Evolutionary conservation across 2,329 filamentous ascomycete species (phyloP).

Genomic region (Xylaria sp.): DNA sequence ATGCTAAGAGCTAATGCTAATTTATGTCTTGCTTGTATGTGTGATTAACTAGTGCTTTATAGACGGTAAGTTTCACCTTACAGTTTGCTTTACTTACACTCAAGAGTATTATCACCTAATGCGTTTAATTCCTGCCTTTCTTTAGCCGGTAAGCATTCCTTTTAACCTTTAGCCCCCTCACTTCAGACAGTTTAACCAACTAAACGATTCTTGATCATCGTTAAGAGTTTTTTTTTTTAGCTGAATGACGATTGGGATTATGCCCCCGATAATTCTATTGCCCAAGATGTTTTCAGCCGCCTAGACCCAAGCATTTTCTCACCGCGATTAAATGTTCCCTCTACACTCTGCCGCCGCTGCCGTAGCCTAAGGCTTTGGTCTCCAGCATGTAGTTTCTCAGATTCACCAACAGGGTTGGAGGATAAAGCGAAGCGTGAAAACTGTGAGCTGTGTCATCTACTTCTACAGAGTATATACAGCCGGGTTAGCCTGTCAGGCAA

Average conservation of each 20-base stretch:
- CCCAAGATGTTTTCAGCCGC: neutral
- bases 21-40: neutral
- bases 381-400: conserved; percentile 11
- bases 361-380: conserved; percentile 9
- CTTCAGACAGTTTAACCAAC: neutral
- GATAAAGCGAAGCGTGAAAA: conserved; percentile 5
- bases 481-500: neutral
- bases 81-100: neutral
- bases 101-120: neutral
- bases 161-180: neutral
- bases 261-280: neutral
- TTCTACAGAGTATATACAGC: neutral
- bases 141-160: conserved; percentile 9
- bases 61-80: conserved; percentile 11
- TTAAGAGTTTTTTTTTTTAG: conserved; percentile 1
- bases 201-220: neutral
- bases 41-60: neutral
- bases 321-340: neutral
- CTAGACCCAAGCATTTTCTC: neutral
- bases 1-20: neutral
- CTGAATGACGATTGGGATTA: conserved; percentile 14
- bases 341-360: conserved; percentile 8
- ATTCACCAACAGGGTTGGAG: conserved; percentile 1
- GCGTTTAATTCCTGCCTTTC: conserved; percentile 1
- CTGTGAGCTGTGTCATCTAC: conserved; percentile 7